Evolutionary conservation across 1,139 yeast species (phyloP).

Genomic region (Diutina scorzettiae): DNA sequence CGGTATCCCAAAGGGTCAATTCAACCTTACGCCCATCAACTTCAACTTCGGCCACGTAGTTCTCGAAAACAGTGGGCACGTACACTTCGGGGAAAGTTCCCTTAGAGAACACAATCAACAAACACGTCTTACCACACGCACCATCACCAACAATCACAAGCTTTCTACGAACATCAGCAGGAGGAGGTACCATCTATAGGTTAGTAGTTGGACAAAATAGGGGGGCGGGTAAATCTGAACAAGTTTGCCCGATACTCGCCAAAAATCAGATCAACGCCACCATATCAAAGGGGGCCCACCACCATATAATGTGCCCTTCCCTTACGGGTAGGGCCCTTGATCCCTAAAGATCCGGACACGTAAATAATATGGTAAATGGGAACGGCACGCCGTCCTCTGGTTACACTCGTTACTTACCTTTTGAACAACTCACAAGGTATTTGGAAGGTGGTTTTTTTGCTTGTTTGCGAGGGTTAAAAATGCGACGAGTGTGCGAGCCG

Average conservation of each 20-base stretch:
- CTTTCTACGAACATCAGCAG: constrained; percentile 66
- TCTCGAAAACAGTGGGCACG: constrained; percentile 92
- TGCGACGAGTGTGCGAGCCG: constrained; percentile 4
- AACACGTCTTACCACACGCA: constrained; percentile 80
- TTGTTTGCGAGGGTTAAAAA: constrained; percentile 5
- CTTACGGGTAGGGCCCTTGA: not conserved
- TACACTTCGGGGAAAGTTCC: constrained; percentile 95
- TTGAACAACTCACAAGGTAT: constrained; percentile 4
- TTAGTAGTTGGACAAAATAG: constrained; percentile 9
- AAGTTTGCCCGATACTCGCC: not conserved
- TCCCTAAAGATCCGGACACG: too few relatives aligned
- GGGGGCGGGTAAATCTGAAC: constrained; percentile 1
- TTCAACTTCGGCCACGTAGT: constrained; percentile 88
- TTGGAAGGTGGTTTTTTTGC: constrained; percentile 2
- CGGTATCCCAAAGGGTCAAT: constrained; percentile 96
- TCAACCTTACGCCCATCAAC: constrained; percentile 92
- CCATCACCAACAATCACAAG: constrained; percentile 82
- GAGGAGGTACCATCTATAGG: constrained; percentile 33
- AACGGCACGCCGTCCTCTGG: too few relatives aligned
- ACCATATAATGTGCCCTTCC: not conserved
- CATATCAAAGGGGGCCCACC: not conserved
- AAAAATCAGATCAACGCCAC: not conserved
- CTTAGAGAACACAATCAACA: constrained; percentile 76
- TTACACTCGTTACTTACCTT: too few relatives aligned
- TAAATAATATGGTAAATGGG: too few relatives aligned